A percentile compares a stretch with the other conserved stretches of the same genome.
phyloP scores from a whole-genome alignment of 352 stramenopile genomes.

The Phytophthora sansomeana region DNA sequence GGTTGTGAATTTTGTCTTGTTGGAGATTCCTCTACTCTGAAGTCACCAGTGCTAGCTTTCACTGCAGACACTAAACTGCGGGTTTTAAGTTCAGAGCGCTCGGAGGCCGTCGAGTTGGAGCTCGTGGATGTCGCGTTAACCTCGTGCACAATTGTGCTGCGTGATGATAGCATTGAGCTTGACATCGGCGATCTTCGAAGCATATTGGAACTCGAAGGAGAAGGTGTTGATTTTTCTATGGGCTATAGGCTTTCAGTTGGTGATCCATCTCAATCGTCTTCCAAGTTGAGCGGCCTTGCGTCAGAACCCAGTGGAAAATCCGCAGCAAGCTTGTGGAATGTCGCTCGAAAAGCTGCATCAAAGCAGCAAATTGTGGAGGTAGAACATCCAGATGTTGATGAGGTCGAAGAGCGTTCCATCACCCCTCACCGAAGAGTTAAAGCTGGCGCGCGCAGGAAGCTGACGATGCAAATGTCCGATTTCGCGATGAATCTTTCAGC shows the following conservation, averaged over 20 bases:
- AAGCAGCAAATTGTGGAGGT: constrained; percentile 76
- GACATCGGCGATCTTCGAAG: constrained; percentile 75
- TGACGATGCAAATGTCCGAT: constrained; percentile 86
- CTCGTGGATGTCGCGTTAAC: constrained; percentile 83
- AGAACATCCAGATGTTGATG: constrained; percentile 55
- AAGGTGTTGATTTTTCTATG: constrained; percentile 84
- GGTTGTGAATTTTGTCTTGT: constrained; percentile 81
- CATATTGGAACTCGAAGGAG: constrained; percentile 87
- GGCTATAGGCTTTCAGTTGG: constrained; percentile 74
- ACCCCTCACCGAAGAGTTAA: constrained; percentile 45
- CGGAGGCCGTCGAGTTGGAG: constrained; percentile 80
- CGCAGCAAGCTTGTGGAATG: constrained; percentile 59
- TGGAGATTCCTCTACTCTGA: constrained; percentile 72
- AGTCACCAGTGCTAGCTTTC: constrained; percentile 84
- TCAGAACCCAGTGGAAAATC: constrained; percentile 35
- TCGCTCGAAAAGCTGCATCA: constrained; percentile 56
- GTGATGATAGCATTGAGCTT: constrained; percentile 76
- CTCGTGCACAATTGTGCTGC: constrained; percentile 71
- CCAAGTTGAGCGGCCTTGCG: constrained; percentile 18
- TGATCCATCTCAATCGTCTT: constrained; percentile 37
- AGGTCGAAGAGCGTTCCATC: constrained; percentile 42
- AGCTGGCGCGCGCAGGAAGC: constrained; percentile 59
- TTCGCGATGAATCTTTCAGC: constrained; percentile 86
- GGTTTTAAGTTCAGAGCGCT: constrained; percentile 61
- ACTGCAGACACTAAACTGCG: constrained; percentile 79